phyloP scores from a whole-genome alignment of 2,329 filamentous ascomycete genomes.

The Ceratocystis destructans region DNA sequence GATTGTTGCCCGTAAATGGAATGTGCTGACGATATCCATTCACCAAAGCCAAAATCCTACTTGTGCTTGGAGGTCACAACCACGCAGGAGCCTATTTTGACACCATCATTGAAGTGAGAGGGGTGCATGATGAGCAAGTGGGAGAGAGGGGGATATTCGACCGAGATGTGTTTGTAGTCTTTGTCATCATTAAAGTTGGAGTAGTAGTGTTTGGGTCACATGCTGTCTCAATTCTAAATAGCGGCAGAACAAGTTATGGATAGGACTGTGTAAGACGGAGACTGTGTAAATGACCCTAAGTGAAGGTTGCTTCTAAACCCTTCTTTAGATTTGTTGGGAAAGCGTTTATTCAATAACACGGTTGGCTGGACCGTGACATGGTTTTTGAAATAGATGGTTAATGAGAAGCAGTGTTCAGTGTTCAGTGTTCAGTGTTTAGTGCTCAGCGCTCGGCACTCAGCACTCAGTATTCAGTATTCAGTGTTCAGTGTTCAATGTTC shows the following conservation, averaged over 20 bases:
- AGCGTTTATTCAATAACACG: background rate
- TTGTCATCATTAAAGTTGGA: too few species aligned
- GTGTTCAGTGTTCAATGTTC: too few species aligned
- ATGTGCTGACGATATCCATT: slow-evolving; percentile 4
- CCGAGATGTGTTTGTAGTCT: background rate
- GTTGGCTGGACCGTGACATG: too few species aligned
- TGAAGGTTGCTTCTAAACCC: background rate
- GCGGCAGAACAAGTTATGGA: too few species aligned
- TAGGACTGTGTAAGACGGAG: background rate
- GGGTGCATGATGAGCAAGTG: background rate
- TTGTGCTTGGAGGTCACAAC: background rate
- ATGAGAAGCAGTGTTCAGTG: too few species aligned
- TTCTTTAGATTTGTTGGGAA: background rate
- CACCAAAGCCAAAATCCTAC: slow-evolving; percentile 1
- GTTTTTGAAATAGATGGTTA: too few species aligned
- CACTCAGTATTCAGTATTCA: too few species aligned
- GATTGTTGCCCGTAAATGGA: slow-evolving; percentile 18
- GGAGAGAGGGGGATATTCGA: background rate
- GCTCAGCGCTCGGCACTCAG: too few species aligned
- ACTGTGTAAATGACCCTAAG: background rate
- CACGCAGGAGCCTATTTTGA: background rate
- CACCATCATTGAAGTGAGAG: background rate
- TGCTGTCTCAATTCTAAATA: background rate
- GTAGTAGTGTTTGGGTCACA: too few species aligned
- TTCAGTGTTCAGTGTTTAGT: too few species aligned